These are phyloP conservation scores for Echria macrotheca DNA, from an alignment of 495 filamentous ascomycete species.

Conservation along the genomic window DNA sequence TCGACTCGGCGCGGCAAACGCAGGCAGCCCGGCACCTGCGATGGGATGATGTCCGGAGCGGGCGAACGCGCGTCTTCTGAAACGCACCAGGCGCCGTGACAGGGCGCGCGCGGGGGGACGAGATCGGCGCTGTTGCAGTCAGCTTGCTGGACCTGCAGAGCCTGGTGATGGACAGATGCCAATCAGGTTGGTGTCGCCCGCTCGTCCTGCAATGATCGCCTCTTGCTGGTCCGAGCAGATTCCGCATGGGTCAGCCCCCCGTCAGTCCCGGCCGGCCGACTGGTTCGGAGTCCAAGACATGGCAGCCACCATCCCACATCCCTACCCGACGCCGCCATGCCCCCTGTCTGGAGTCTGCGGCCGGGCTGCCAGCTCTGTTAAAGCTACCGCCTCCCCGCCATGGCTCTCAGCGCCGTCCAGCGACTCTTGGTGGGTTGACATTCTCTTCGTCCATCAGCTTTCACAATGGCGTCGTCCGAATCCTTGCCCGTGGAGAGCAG, in stretches of 20 bases:
- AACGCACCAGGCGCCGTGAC: conserved; percentile 1
- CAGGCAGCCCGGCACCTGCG: not conserved
- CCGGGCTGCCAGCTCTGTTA: not conserved
- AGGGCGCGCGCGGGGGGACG: not conserved
- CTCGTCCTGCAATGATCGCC: conserved; percentile 4
- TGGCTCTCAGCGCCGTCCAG: not conserved
- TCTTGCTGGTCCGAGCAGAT: not conserved
- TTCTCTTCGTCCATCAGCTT: conserved; percentile 2
- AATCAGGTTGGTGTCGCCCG: not conserved
- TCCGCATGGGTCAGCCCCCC: not conserved
- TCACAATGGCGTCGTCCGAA: conserved; percentile 8
- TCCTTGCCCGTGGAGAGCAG: conserved; percentile 5
- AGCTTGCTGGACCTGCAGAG: not conserved
- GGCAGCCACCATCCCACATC: not conserved
- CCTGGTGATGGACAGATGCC: conserved; percentile 1
- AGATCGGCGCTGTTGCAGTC: not conserved
- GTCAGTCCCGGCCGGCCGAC: not conserved
- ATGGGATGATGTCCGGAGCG: not conserved
- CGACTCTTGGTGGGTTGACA: not conserved
- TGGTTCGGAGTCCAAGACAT: not conserved
- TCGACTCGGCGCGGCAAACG: not conserved
- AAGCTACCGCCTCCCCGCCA: not conserved
- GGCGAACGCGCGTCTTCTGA: conserved; percentile 1
- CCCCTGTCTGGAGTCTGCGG: not conserved
- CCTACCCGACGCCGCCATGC: not conserved